phyloP scores from a whole-genome alignment of 257 asterid species.

The Solanum bulbocastanum region DNA sequence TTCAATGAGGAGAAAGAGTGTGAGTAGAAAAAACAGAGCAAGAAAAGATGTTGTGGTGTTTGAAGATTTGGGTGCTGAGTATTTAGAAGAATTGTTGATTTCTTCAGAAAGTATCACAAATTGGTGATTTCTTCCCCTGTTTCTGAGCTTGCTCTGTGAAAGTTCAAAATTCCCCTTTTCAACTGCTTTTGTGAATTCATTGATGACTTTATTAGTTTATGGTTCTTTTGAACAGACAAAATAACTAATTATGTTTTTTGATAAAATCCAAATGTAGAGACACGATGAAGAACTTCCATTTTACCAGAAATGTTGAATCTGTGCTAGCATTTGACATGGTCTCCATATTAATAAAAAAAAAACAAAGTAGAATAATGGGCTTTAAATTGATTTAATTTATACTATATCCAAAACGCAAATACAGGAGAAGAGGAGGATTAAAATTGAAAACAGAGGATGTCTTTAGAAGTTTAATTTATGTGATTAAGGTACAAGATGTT shows the following conservation, averaged over 20 bases:
- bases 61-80: constrained; percentile 78
- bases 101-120: constrained; percentile 13
- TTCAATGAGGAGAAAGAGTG: constrained; percentile 34
- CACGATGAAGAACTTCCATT: neutral
- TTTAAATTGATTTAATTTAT: neutral
- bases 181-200: neutral
- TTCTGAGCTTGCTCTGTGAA: neutral
- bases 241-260: neutral
- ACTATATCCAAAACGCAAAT: neutral
- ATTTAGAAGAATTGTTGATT: constrained; percentile 44
- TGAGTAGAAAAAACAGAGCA: constrained; percentile 4
- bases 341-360: neutral
- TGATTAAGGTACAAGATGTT: neutral
- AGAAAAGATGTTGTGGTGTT: constrained; percentile 34
- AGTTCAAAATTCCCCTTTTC: neutral
- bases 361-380: neutral
- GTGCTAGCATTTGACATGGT: neutral
- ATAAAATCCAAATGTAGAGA: neutral
- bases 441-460: neutral
- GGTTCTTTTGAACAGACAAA: neutral
- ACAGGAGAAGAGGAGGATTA: neutral
- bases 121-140: constrained; percentile 3
- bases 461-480: neutral
- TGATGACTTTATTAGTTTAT: neutral
- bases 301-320: neutral